Evolutionary conservation across 1,284 basidiomycete species (phyloP), one percentile per base, ranked within the genome.

Genomic region (Xerocomus nothofagi): DNA sequence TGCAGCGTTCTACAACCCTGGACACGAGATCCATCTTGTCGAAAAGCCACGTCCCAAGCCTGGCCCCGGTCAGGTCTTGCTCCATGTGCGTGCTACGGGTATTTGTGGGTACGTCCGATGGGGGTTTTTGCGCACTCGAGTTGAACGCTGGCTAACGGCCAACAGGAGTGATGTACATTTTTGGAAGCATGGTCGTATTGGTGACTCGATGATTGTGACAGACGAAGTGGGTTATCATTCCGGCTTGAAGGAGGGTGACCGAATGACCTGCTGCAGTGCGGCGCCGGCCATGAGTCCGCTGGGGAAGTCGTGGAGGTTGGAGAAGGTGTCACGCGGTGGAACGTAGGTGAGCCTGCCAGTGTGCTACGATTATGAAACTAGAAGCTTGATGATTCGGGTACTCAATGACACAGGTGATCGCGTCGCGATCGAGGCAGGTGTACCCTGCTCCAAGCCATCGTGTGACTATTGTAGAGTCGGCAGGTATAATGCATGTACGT

Each of bases 281-380:
- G 80, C 36, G 80, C 81, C 41, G 81, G 81, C 24, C 81, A 84
- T 50, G 82, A 85, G 62, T 84, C 82, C 48, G 82, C 82, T 32
- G 81, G 81, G 18, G 79, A 84, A 60, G 73, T 84, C 11, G 69
- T 78, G 32, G 80, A 82, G 60, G 72, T 82, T 11, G 80, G 80
- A 12, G 78, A 80, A 57, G 81, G 78, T 18, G 81, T 83, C n/a
- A 76, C 75, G 0, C 72, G 79, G 48, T 82, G 80, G 80, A 81
- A 80, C 71, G 62, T 64, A 51, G 80, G 79, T 75, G 53, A 57
- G 62, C 27, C 26, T 44, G 6, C 10, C n/a, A n/a, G n/a, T n/a
- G n/a, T n/a, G 4, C 17, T 9, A 23, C 23, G 29, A 41, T 20
- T n/a, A n/a, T n/a, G n/a, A n/a, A n/a, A n/a, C n/a, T n/a, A n/a